A percentile compares a stretch with the other conserved stretches of the same genome.
Conservation (phyloP, 163 green algal species). For the Scenedesmus sp. region DNA sequence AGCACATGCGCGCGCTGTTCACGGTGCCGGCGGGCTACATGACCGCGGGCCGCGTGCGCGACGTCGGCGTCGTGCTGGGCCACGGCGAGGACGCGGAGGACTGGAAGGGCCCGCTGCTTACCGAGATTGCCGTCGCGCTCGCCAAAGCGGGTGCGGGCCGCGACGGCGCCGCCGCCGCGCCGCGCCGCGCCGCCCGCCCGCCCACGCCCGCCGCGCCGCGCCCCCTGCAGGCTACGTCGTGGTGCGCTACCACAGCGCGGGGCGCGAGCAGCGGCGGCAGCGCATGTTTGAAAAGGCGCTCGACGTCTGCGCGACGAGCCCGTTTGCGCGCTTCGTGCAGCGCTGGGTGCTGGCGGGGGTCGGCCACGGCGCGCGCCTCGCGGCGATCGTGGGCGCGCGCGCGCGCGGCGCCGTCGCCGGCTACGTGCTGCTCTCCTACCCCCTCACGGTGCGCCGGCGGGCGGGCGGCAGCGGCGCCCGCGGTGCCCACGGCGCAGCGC, state of each 20-base stretch:
- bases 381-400: constrained; percentile 59
- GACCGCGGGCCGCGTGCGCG: constrained; percentile 48
- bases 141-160: constrained; percentile 54
- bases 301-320: constrained; percentile 66
- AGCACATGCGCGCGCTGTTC: constrained; percentile 49
- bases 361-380: constrained; percentile 64
- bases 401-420: constrained; percentile 54
- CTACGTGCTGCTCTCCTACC: constrained; percentile 70
- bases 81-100: constrained; percentile 65
- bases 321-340: constrained; percentile 62
- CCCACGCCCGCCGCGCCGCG: neutral
- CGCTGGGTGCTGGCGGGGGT: constrained; percentile 66
- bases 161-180: constrained; percentile 12
- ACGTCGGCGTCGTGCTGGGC: constrained; percentile 69
- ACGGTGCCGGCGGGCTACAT: constrained; percentile 59
- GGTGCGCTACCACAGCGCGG: constrained; percentile 63
- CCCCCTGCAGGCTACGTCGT: constrained; percentile 63
- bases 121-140: constrained; percentile 59
- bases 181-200: neutral
- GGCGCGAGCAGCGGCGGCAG: constrained; percentile 68
- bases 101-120: constrained; percentile 66
- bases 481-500: neutral
- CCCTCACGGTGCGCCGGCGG: constrained; percentile 55
- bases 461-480: too few species aligned
- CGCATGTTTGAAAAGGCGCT: constrained; percentile 68